Evolutionary conservation across 164 flowering plant genomes (phyloP).

Genomic region (Vitis cinerea): DNA sequence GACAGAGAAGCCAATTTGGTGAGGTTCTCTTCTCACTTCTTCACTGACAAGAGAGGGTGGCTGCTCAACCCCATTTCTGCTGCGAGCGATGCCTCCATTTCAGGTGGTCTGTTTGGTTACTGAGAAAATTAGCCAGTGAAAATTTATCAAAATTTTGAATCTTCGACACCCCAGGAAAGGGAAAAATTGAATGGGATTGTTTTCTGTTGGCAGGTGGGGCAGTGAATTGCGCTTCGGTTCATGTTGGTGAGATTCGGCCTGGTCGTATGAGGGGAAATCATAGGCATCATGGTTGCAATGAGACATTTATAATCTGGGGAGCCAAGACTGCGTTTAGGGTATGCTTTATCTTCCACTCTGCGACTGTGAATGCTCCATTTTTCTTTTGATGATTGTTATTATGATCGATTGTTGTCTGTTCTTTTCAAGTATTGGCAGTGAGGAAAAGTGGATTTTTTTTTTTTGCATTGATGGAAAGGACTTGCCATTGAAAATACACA

Average conservation of each 20-base stretch:
- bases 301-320: slow-evolving; percentile 94
- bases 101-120: slow-evolving; percentile 32
- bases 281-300: slow-evolving; percentile 82
- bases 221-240: slow-evolving; percentile 55
- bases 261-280: slow-evolving; percentile 84
- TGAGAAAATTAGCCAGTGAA: too few species aligned
- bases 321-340: slow-evolving; percentile 78
- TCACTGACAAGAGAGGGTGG: slow-evolving; percentile 85
- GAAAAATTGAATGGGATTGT: neutral
- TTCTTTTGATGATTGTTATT: neutral
- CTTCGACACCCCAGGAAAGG: neutral
- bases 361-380: neutral
- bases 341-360: slow-evolving; percentile 6
- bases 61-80: slow-evolving; percentile 57
- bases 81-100: slow-evolving; percentile 48
- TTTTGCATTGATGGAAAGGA: too few species aligned
- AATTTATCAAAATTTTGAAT: too few species aligned
- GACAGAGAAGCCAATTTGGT: slow-evolving; percentile 37
- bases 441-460: too few species aligned
- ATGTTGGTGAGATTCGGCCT: slow-evolving; percentile 81
- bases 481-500: too few species aligned
- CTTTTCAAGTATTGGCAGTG: neutral
- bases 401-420: neutral
- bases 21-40: slow-evolving; percentile 44
- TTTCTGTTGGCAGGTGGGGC: slow-evolving; percentile 62